Conservation (phyloP, 139 green algal species). For the Chlamydomonas schloesseri region DNA sequence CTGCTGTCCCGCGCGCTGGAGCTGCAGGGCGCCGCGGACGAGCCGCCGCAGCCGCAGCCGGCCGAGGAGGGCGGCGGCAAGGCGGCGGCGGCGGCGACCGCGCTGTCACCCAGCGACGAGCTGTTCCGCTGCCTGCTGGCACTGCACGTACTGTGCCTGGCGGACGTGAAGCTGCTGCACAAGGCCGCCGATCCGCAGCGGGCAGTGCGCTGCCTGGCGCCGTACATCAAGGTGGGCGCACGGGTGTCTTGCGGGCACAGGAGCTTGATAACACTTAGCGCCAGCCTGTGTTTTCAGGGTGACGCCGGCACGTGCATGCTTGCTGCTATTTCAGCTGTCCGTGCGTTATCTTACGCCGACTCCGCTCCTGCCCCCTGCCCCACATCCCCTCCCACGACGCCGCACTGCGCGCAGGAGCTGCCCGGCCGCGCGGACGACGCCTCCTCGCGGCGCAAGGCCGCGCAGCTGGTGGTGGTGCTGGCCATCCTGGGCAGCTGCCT, state of each 20-base stretch:
- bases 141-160: constrained; percentile 81
- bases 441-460: constrained; percentile 47
- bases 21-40: constrained; percentile 48
- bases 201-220: constrained; percentile 74
- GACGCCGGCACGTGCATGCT: too few species aligned
- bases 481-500: constrained; percentile 54
- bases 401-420: too few species aligned
- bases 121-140: constrained; percentile 68
- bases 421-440: background rate
- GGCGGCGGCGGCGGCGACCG: background rate
- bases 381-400: too few species aligned
- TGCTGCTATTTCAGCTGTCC: too few species aligned
- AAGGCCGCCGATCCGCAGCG: constrained; percentile 62
- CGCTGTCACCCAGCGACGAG: background rate
- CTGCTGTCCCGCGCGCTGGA: constrained; percentile 72
- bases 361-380: too few species aligned
- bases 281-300: too few species aligned
- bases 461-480: constrained; percentile 69
- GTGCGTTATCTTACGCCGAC: too few species aligned
- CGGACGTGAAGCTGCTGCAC: constrained; percentile 67
- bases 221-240: constrained; percentile 73
- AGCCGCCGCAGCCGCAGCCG: too few species aligned
- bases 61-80: too few species aligned
- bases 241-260: too few species aligned
- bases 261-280: too few species aligned